Conservation (phyloP, 2,329 filamentous ascomycete species). For the Juglanconis juglandina region DNA sequence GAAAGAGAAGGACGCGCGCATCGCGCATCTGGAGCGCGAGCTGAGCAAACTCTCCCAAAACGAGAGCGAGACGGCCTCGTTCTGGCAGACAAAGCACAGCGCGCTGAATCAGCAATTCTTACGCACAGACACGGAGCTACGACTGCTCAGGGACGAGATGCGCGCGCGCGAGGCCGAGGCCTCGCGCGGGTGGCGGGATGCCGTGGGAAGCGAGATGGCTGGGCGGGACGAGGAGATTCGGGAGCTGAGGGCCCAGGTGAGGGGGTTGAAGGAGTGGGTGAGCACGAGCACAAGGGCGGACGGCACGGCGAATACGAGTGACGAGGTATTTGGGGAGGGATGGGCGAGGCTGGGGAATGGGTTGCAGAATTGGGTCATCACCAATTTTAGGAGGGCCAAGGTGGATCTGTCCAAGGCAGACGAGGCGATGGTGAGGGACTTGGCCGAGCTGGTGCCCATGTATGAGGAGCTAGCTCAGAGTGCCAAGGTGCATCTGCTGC, state of each 20-base stretch:
- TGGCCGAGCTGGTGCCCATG: constrained; percentile 52
- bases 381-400: constrained; percentile 63
- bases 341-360: constrained; percentile 63
- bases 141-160: constrained; percentile 48
- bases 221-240: constrained; percentile 55
- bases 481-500: constrained; percentile 59
- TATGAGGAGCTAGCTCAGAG: constrained; percentile 49
- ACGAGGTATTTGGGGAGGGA: constrained; percentile 62
- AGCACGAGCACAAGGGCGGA: constrained; percentile 62
- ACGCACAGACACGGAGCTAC: constrained; percentile 50
- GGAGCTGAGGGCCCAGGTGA: constrained; percentile 55
- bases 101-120: constrained; percentile 50
- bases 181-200: constrained; percentile 47
- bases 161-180: constrained; percentile 43
- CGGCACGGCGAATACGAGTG: constrained; percentile 59
- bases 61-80: constrained; percentile 53
- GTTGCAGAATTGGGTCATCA: constrained; percentile 71
- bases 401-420: constrained; percentile 45
- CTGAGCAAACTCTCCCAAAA: constrained; percentile 50
- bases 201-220: constrained; percentile 42
- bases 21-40: constrained; percentile 51
- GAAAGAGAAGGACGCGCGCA: constrained; percentile 48
- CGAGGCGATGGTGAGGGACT: constrained; percentile 38
- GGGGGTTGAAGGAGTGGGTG: constrained; percentile 69
- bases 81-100: constrained; percentile 57